Percentiles rank a stretch among this genome's conserved stretches.
phyloP scores from a whole-genome alignment of 2,329 filamentous ascomycete genomes.

The Trichoderma sp. region DNA sequence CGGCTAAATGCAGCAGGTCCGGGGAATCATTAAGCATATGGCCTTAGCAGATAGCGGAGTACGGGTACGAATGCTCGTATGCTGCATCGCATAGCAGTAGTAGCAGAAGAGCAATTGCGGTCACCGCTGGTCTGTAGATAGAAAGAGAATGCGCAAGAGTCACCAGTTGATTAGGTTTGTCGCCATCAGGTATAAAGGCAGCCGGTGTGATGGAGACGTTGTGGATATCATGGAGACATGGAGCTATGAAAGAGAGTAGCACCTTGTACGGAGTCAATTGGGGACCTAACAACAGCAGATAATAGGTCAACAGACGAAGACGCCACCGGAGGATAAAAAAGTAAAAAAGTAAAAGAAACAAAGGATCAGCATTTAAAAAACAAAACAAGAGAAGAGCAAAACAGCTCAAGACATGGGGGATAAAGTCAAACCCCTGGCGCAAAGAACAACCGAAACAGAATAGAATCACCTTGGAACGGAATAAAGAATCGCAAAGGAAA shows the following conservation, averaged over 20 bases:
- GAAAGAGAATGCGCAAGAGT: not conserved
- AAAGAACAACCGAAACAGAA: not conserved
- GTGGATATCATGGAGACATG: slow-evolving; percentile 16
- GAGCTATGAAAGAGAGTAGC: slow-evolving; percentile 5
- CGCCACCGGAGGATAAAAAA: not conserved
- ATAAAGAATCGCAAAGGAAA: not conserved
- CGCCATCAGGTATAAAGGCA: slow-evolving; percentile 14
- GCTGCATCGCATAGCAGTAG: not conserved
- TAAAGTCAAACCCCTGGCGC: not conserved
- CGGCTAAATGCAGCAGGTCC: slow-evolving; percentile 21
- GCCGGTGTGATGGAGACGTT: slow-evolving; percentile 5
- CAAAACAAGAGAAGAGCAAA: not conserved
- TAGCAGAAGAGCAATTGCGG: not conserved
- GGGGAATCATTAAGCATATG: slow-evolving; percentile 16
- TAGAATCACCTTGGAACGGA: not conserved
- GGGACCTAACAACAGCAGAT: not conserved
- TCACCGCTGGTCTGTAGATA: slow-evolving; percentile 2
- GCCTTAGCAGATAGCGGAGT: not conserved
- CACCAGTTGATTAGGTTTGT: not conserved
- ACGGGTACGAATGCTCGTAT: not conserved
- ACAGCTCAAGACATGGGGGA: not conserved
- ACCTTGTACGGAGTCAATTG: slow-evolving; percentile 11
- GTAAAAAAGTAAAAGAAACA: not conserved
- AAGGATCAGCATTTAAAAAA: not conserved
- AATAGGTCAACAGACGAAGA: not conserved